Evolutionary conservation across 2,329 filamentous ascomycete species (phyloP).

Genomic region (Fusarium multiceps): DNA sequence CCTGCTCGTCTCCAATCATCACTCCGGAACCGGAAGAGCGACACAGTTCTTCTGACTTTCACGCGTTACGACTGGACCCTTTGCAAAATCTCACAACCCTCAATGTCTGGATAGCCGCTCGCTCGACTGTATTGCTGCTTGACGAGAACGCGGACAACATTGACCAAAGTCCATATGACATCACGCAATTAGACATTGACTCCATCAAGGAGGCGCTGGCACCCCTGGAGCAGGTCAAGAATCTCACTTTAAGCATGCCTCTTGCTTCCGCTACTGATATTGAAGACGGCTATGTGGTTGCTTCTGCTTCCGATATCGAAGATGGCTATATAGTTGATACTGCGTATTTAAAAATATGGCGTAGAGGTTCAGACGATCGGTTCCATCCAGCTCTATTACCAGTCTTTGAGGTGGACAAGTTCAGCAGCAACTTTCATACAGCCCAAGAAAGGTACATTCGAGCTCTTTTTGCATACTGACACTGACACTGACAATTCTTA

Average conservation of each 20-base stretch:
- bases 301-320: too few relatives aligned
- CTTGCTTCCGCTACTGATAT: background rate
- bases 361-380: slow-evolving; percentile 5
- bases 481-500: background rate
- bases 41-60: slow-evolving; percentile 3
- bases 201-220: background rate
- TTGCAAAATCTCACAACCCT: slow-evolving; percentile 9
- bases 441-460: background rate
- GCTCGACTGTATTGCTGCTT: background rate
- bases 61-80: slow-evolving; percentile 11
- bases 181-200: background rate
- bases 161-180: slow-evolving; percentile 4
- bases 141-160: background rate
- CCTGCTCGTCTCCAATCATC: background rate
- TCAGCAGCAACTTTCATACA: background rate
- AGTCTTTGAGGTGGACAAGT: background rate
- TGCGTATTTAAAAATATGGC: background rate
- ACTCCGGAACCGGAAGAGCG: background rate
- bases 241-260: slow-evolving; percentile 9
- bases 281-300: background rate
- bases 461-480: background rate
- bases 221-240: background rate
- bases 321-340: background rate
- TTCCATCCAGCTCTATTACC: slow-evolving; percentile 5
- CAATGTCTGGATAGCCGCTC: slow-evolving; percentile 13